phyloP scores from a whole-genome alignment of 164 flowering plant genomes.

The Litsea cubeba region DNA sequence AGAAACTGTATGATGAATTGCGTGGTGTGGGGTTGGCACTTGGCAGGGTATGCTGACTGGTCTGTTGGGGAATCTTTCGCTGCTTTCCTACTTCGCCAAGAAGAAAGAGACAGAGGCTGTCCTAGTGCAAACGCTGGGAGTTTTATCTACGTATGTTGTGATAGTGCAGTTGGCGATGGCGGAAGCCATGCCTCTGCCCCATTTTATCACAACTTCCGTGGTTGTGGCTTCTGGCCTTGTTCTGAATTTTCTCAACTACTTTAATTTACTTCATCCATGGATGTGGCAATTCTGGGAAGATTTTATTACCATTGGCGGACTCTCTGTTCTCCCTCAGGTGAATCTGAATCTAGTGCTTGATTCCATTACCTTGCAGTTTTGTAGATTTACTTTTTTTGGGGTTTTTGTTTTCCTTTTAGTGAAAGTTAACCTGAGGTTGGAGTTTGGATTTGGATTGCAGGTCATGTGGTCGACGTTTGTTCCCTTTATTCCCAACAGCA shows the following conservation, averaged over 20 bases:
- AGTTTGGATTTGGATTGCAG: constrained; percentile 6
- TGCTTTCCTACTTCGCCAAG: constrained; percentile 84
- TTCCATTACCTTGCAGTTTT: neutral
- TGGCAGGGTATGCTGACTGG: constrained; percentile 84
- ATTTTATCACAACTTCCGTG: constrained; percentile 47
- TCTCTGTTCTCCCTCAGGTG: constrained; percentile 92
- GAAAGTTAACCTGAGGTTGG: neutral
- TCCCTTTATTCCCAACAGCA: constrained; percentile 19
- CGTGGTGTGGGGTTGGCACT: constrained; percentile 11
- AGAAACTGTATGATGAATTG: too few species aligned
- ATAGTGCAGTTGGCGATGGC: constrained; percentile 75
- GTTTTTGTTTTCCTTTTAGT: neutral
- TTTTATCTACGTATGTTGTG: constrained; percentile 58
- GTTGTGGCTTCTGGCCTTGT: constrained; percentile 66
- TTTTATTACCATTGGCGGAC: constrained; percentile 79
- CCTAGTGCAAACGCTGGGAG: constrained; percentile 85
- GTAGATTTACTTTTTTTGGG: neutral
- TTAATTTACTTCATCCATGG: constrained; percentile 36
- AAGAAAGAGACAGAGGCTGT: constrained; percentile 83
- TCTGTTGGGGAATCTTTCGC: constrained; percentile 80
- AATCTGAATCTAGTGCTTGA: constrained; percentile 13
- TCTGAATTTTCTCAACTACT: constrained; percentile 70
- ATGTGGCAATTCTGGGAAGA: constrained; percentile 90
- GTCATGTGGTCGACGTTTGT: constrained; percentile 27
- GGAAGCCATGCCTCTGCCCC: constrained; percentile 75